Evolutionary conservation across 176 grass and related monocot species (phyloP), one percentile per base, ranked within the genome.

Genomic region (Oryza meridionalis): DNA sequence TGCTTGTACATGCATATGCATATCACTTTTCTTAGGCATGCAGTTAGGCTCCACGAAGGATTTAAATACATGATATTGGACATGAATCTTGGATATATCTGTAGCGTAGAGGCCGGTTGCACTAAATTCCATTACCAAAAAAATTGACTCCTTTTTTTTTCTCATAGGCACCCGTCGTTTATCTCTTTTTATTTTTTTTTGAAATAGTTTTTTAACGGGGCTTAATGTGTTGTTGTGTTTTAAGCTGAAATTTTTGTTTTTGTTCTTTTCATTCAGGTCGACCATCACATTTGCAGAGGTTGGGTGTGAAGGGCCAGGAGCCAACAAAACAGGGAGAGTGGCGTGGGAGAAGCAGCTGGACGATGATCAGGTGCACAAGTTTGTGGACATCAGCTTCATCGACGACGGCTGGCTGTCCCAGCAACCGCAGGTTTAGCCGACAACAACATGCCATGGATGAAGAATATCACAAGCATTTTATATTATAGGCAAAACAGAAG

Each of bases 401-500:
- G 82, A 93, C 42, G 76, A 85, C 2, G 87, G 89, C 2, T 97
- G 91, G 87, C 27, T 97, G 13, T 81, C 42, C 24, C 42, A 58
- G 2, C 87, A 90, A 55, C 55, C 86, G 14, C 73, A 70, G 13
- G 4, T 61, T 13, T 44, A 44, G 37, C 37, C n/a, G 10, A 43
- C 6, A 29, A 44, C 21, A 75, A 44, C 24, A 75, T 46, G 37
- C 10, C 21, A 38, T 12, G 9, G 9, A 47, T 14, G 9, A 15
- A 47, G 2, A 15, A 47, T 25, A 6, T 72, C 21, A 43, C 38
- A 62, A 10, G 21, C 21, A 62, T 24, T 11, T 19, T 43, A 10
- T 24, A 10, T 19, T 43, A 10, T 43, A 53, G 21, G 19, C 50
- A 55, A 55, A 19, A 59, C 19, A n/a, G n/a, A 9, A 62, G 22